Percentiles rank a stretch among this genome's conserved stretches.
These are phyloP conservation scores for Apiotrichum porosum DNA, from an alignment of 1,284 basidiomycete genomes.

Conservation along the genomic window DNA sequence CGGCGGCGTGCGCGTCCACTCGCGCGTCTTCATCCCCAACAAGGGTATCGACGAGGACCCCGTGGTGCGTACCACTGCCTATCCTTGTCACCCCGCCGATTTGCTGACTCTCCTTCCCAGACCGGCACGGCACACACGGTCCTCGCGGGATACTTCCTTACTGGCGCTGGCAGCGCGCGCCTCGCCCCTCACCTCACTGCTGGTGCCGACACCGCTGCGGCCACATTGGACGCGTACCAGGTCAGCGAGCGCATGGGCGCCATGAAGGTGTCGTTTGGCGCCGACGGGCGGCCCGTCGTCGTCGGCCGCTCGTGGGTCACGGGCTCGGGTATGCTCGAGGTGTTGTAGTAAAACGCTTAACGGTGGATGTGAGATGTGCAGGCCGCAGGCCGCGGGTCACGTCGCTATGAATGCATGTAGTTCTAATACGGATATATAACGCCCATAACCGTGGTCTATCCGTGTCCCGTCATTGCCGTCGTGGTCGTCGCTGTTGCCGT, in stretches of 20 bases:
- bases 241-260: conserved; percentile 10
- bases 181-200: no score
- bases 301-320: not conserved
- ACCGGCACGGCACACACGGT: conserved; percentile 36
- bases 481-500: no score
- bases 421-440: no score
- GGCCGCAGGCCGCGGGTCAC: no score
- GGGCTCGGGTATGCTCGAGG: not conserved
- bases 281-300: not conserved
- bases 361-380: no score
- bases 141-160: conserved; percentile 35
- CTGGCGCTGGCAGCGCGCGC: conserved; percentile 1
- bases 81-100: not conserved
- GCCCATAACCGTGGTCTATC: conserved; percentile 1
- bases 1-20: conserved; percentile 10
- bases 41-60: conserved; percentile 35
- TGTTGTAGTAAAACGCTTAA: no score
- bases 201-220: not conserved
- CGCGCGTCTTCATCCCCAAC: conserved; percentile 28
- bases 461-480: conserved; percentile 15
- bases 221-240: conserved; percentile 12
- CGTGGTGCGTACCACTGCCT: conserved; percentile 26
- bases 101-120: conserved; percentile 15
- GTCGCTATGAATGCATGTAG: no score
- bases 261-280: conserved; percentile 3